Conservation (phyloP, 2,329 filamentous ascomycete species). For the Cladosporium sp. region DNA sequence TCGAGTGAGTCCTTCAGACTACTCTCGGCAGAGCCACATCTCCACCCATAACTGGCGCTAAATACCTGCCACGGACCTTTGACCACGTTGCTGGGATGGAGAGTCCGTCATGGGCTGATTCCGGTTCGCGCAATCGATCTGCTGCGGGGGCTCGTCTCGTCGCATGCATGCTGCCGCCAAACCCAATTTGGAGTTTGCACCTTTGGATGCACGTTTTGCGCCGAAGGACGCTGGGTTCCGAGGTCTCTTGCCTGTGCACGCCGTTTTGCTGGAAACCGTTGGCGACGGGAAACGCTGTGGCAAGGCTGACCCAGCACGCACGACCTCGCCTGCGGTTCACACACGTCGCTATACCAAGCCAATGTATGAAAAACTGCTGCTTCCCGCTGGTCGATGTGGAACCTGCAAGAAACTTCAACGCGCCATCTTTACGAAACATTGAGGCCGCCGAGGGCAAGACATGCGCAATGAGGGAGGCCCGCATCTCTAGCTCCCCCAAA, state of each 20-base stretch:
- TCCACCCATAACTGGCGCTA: conserved; percentile 10
- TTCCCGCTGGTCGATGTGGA: neutral
- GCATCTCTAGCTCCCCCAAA: conserved; percentile 14
- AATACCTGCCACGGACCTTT: conserved; percentile 7
- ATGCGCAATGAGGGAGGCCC: neutral
- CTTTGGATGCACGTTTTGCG: neutral
- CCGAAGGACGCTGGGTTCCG: neutral
- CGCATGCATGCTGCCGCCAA: neutral
- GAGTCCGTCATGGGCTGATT: neutral
- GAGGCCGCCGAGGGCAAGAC: conserved; percentile 2
- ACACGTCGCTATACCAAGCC: neutral
- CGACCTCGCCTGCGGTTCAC: neutral
- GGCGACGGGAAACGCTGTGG: neutral
- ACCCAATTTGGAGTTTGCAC: conserved; percentile 6
- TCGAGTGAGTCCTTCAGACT: neutral
- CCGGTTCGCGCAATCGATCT: conserved; percentile 14
- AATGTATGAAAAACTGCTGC: neutral
- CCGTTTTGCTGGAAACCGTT: neutral
- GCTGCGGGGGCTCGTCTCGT: conserved; percentile 18
- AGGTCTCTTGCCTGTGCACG: neutral
- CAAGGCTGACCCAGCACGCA: neutral
- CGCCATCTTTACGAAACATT: neutral
- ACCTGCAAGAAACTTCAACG: conserved; percentile 7
- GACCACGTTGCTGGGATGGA: conserved; percentile 16
- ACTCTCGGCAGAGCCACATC: conserved; percentile 5